phyloP scores from a whole-genome alignment of 225 moss, liverwort and hornwort genomes.

The Sphagnum tenellum region DNA sequence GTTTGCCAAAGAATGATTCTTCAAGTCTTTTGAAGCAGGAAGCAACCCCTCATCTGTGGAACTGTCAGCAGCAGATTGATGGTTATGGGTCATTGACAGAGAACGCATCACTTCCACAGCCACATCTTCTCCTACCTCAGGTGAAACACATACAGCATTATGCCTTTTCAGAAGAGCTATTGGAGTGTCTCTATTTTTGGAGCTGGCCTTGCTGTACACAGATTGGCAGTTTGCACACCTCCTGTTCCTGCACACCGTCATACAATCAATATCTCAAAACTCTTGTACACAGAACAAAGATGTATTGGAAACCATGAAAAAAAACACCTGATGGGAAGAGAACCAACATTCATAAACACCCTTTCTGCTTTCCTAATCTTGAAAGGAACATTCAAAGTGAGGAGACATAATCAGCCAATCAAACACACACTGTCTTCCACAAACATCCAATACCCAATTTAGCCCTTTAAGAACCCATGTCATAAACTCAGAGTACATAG shows the following conservation, averaged over 20 bases:
- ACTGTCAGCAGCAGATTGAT: not conserved
- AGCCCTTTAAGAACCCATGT: too few species aligned
- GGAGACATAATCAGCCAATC: not conserved
- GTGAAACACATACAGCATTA: not conserved
- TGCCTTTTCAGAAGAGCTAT: not conserved
- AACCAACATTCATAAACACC: not conserved
- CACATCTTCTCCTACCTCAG: not conserved
- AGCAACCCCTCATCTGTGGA: not conserved
- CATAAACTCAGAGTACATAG: too few species aligned
- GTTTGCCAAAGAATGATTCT: not conserved
- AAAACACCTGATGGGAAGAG: not conserved
- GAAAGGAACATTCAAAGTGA: not conserved
- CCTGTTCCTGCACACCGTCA: constrained; percentile 1
- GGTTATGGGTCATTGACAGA: constrained; percentile 2
- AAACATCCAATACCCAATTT: not conserved
- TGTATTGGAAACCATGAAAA: not conserved
- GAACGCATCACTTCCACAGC: constrained; percentile 3
- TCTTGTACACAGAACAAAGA: not conserved
- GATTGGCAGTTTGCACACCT: constrained; percentile 2
- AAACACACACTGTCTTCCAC: not conserved
- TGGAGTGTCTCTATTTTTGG: not conserved
- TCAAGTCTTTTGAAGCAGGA: not conserved
- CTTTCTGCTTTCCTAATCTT: too few species aligned
- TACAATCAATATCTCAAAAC: not conserved
- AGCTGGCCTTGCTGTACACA: not conserved